phyloP scores from a whole-genome alignment of 2,329 filamentous ascomycete species.

The Leptodontidium sp. region DNA sequence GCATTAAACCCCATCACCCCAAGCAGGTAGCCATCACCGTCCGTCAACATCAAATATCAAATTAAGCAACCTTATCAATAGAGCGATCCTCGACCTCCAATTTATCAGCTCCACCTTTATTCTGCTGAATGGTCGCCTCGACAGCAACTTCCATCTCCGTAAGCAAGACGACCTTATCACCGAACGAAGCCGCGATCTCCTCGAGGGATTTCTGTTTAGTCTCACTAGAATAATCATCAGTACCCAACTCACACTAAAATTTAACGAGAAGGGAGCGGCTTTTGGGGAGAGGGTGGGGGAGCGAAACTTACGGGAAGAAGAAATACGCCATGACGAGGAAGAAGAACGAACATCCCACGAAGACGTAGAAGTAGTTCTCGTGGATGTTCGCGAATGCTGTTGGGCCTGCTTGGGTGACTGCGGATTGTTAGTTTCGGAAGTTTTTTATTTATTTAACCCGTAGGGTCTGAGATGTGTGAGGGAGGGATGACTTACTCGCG shows the following conservation, averaged over 20 bases:
- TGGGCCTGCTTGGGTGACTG: constrained; percentile 61
- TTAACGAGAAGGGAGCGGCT: not conserved
- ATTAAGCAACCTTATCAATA: not conserved
- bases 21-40: no score
- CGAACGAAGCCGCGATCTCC: constrained; percentile 22
- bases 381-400: constrained; percentile 63
- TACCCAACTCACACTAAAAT: not conserved
- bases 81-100: not conserved
- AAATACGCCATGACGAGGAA: constrained; percentile 61
- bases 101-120: not conserved
- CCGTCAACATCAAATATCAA: not conserved
- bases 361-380: constrained; percentile 68
- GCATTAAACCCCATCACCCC: no score
- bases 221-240: not conserved
- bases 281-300: not conserved
- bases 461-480: no score
- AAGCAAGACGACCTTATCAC: constrained; percentile 14
- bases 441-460: not conserved
- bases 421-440: not conserved
- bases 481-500: constrained; percentile 46
- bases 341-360: constrained; percentile 60
- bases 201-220: constrained; percentile 18
- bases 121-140: constrained; percentile 11
- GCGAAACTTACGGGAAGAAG: constrained; percentile 56
- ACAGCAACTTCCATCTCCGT: not conserved